Percentiles rank a stretch among this genome's conserved stretches.
These are phyloP conservation scores for Exophiala sideris DNA, from an alignment of 2,329 filamentous ascomycete genomes.

Conservation along the genomic window DNA sequence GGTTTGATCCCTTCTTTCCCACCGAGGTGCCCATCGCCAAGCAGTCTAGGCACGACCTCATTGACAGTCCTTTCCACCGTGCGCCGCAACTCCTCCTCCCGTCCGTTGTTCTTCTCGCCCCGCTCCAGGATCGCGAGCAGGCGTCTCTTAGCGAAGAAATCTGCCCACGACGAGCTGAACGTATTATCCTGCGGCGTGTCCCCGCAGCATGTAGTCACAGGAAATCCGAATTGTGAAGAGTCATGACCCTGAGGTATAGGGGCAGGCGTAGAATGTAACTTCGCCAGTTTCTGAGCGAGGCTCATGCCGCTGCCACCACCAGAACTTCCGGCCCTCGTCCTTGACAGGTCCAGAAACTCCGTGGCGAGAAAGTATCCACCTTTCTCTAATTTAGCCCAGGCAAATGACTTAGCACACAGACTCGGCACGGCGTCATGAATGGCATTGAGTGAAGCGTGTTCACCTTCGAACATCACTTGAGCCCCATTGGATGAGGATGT, in stretches of 20 bases:
- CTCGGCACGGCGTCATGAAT: constrained; percentile 69
- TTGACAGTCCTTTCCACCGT: constrained; percentile 63
- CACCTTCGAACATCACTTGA: constrained; percentile 55
- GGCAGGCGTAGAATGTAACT: constrained; percentile 72
- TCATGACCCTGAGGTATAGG: constrained; percentile 59
- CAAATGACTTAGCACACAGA: constrained; percentile 72
- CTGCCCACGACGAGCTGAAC: constrained; percentile 71
- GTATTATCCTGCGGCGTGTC: constrained; percentile 77
- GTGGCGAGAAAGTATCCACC: constrained; percentile 60
- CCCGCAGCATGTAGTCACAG: constrained; percentile 80
- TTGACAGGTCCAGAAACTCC: constrained; percentile 69
- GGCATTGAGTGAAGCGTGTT: constrained; percentile 79
- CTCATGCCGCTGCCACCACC: constrained; percentile 54
- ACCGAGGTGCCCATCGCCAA: constrained; percentile 65
- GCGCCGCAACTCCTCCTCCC: constrained; percentile 58
- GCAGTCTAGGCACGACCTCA: constrained; percentile 69
- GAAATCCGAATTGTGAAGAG: constrained; percentile 74
- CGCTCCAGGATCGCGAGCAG: constrained; percentile 62
- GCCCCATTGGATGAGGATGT: constrained; percentile 34
- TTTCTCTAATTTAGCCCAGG: constrained; percentile 60
- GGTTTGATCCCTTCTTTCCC: constrained; percentile 60
- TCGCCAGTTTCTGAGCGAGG: constrained; percentile 73
- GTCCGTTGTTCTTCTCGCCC: constrained; percentile 60
- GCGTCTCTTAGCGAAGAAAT: constrained; percentile 78
- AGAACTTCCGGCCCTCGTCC: constrained; percentile 29